These are phyloP conservation scores for Diversispora epigaea DNA, from an alignment of 192 early-diverging fungal species.

Conservation along the genomic window DNA sequence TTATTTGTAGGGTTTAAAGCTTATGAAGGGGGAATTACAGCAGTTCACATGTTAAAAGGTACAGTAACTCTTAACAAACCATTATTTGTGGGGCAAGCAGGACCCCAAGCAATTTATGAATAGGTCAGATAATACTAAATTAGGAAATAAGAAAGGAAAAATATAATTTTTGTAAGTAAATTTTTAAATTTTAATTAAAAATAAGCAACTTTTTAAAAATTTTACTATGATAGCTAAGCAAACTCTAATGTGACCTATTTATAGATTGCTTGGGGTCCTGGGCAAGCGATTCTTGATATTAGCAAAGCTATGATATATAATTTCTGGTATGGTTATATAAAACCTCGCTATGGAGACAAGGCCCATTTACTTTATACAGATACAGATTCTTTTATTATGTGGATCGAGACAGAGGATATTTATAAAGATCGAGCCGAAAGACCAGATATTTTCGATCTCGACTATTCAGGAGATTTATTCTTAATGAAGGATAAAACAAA, in stretches of 20 bases:
- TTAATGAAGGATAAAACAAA: conserved; percentile 24
- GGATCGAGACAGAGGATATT: too few relatives aligned
- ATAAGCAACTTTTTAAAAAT: too few relatives aligned
- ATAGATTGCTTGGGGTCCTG: too few relatives aligned
- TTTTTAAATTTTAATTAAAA: too few relatives aligned
- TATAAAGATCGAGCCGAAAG: conserved; percentile 28
- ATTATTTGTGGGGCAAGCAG: conserved; percentile 25
- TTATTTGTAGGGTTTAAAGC: conserved; percentile 26
- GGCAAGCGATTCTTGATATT: conserved; percentile 28
- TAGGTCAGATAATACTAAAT: too few relatives aligned
- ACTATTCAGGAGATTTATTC: conserved; percentile 21
- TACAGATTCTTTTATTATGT: conserved; percentile 26
- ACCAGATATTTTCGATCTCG: conserved; percentile 23
- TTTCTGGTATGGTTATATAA: conserved; percentile 29
- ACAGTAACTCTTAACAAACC: conserved; percentile 25
- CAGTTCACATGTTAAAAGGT: conserved; percentile 26
- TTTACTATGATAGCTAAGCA: too few relatives aligned
- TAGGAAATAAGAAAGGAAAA: too few relatives aligned
- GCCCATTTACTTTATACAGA: conserved; percentile 29
- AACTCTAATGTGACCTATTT: too few relatives aligned
- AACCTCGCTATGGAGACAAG: conserved; percentile 27
- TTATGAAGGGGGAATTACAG: conserved; percentile 18
- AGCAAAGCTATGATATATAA: conserved; percentile 27
- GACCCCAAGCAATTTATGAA: too few relatives aligned
- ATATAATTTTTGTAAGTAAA: too few relatives aligned